Percentiles rank a stretch among this genome's conserved stretches.
Conservation (phyloP, 1,139 yeast species). For the Candida neerlandica region DNA sequence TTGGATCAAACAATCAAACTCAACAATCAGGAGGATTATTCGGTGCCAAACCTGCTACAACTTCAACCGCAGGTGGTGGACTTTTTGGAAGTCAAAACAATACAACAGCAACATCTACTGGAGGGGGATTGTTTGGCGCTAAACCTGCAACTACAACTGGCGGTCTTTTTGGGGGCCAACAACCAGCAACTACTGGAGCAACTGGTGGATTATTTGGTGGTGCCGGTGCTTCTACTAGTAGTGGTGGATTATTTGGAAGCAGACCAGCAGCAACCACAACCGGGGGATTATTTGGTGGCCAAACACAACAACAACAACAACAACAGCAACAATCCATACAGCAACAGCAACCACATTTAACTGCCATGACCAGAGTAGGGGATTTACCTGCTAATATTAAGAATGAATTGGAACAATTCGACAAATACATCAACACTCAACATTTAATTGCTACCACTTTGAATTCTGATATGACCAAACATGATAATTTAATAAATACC, state of each 20-base stretch:
- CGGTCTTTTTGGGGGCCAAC: conserved; percentile 25
- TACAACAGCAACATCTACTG: conserved; percentile 7
- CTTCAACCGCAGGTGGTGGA: conserved; percentile 22
- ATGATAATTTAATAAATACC: conserved; percentile 69
- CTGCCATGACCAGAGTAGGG: conserved; percentile 84
- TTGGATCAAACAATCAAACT: conserved; percentile 18
- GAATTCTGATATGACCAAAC: conserved; percentile 63
- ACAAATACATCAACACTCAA: conserved; percentile 81
- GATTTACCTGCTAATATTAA: conserved; percentile 81
- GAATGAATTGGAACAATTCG: conserved; percentile 75
- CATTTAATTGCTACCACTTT: conserved; percentile 80
- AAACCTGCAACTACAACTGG: conserved; percentile 14
- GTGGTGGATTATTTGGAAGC: conserved; percentile 24
- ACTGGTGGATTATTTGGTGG: conserved; percentile 24
- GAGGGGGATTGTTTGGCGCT: conserved; percentile 6
- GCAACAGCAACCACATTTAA: conserved; percentile 46
- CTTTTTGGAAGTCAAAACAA: conserved; percentile 20
- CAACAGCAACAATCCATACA: conserved; percentile 10
- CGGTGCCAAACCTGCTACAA: conserved; percentile 17
- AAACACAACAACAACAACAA: conserved; percentile 8
- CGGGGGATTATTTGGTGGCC: conserved; percentile 23
- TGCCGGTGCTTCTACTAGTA: conserved; percentile 9
- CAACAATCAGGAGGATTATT: conserved; percentile 17
- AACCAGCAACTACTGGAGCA: conserved; percentile 12
- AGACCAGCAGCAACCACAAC: conserved; percentile 9